These are phyloP conservation scores for Colletotrichum sp. DNA, from an alignment of 2,329 filamentous ascomycete species.

Conservation along the genomic window DNA sequence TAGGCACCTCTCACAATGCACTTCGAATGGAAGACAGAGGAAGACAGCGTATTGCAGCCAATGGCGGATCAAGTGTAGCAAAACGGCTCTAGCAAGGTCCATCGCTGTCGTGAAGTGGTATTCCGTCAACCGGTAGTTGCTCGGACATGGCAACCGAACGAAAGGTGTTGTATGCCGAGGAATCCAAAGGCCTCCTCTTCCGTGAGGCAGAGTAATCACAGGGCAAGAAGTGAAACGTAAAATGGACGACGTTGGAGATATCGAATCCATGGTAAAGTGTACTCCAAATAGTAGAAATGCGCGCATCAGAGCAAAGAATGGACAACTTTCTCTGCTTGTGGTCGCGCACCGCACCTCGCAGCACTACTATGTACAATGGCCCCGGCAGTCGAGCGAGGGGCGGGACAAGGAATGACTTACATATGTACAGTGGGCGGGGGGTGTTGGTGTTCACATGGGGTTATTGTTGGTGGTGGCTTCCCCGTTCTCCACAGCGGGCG, in stretches of 20 bases:
- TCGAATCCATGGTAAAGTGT: not conserved
- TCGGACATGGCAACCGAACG: not conserved
- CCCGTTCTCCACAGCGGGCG: slow-evolving; percentile 16
- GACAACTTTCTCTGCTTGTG: not conserved
- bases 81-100: not conserved
- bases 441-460: not conserved
- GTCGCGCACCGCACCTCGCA: not conserved
- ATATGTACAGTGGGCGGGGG: slow-evolving; percentile 5
- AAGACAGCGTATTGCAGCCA: not conserved
- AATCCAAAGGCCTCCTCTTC: not conserved
- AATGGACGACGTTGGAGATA: not conserved
- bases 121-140: not conserved
- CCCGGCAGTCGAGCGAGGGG: not conserved
- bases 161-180: not conserved
- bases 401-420: slow-evolving; percentile 19
- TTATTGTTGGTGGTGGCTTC: not conserved
- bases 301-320: not conserved
- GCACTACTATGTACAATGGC: not conserved
- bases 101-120: slow-evolving; percentile 2
- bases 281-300: not conserved
- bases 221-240: not conserved
- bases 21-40: not conserved
- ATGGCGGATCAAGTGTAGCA: not conserved
- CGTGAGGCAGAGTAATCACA: not conserved
- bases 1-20: not conserved